Evolutionary conservation across 2,329 filamentous ascomycete genomes (phyloP).

Genomic region (Seiridium unicorne): DNA sequence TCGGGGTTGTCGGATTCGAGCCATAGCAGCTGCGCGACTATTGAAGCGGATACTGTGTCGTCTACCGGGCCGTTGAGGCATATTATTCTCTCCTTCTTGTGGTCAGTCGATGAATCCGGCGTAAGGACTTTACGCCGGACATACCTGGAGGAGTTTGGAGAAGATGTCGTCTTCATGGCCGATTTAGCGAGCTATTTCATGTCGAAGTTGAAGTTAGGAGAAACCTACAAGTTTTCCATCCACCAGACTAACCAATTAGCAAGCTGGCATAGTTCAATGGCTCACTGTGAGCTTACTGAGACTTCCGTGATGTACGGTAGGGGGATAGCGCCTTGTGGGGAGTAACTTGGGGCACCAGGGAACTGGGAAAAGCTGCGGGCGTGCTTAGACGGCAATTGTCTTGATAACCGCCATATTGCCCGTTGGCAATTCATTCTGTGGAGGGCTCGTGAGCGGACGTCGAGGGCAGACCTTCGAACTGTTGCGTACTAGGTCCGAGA

Average conservation of each 20-base stretch:
- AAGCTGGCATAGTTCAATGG: constrained; percentile 2
- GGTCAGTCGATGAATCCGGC: constrained; percentile 14
- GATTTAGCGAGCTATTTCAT: constrained; percentile 31
- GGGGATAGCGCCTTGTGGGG: constrained; percentile 38
- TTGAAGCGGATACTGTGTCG: constrained; percentile 85
- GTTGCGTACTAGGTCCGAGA: neutral
- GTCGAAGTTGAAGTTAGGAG: constrained; percentile 1
- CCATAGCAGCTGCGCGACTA: constrained; percentile 94
- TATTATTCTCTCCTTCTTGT: constrained; percentile 78
- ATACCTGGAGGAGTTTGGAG: constrained; percentile 73
- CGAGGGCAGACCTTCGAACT: neutral
- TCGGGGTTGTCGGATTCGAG: constrained; percentile 95
- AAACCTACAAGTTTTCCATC: constrained; percentile 73
- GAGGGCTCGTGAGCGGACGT: neutral
- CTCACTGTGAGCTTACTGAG: constrained; percentile 35
- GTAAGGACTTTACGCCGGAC: constrained; percentile 15
- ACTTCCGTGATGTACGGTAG: constrained; percentile 60
- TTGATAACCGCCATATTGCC: constrained; percentile 31
- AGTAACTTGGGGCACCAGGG: constrained; percentile 31
- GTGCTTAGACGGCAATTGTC: constrained; percentile 31
- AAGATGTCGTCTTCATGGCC: constrained; percentile 70
- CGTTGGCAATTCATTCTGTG: constrained; percentile 34
- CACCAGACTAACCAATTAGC: constrained; percentile 59
- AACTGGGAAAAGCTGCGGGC: constrained; percentile 43
- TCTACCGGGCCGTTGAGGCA: constrained; percentile 91